Conservation (phyloP, 306 rosid species). For the Alnus rubra region DNA sequence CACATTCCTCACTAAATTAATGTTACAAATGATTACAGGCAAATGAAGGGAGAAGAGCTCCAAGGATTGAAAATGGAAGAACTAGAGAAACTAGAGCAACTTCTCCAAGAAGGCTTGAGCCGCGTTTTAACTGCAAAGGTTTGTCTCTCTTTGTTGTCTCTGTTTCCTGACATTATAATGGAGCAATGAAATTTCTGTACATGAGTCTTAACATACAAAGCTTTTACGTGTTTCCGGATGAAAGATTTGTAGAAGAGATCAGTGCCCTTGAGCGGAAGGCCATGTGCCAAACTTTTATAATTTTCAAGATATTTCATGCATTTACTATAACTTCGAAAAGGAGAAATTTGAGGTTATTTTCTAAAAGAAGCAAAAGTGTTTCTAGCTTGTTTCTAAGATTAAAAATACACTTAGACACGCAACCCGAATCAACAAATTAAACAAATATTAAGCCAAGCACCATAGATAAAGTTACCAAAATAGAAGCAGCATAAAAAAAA, state of each 20-base stretch:
- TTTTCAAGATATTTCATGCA: background rate
- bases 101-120: slow-evolving; percentile 12
- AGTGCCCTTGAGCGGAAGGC: slow-evolving; percentile 35
- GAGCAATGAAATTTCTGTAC: background rate
- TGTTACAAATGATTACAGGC: slow-evolving; percentile 21
- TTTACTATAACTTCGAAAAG: background rate
- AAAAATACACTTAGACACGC: no score
- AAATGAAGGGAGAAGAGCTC: slow-evolving; percentile 40
- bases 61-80: slow-evolving; percentile 29
- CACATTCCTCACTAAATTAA: slow-evolving; percentile 2
- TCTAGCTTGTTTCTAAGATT: no score
- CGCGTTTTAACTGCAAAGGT: slow-evolving; percentile 32
- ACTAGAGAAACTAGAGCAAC: slow-evolving; percentile 27
- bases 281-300: background rate
- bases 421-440: no score
- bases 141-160: background rate
- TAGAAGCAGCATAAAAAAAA: no score
- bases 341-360: no score
- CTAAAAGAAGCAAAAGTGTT: no score
- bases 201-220: background rate
- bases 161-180: background rate
- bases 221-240: slow-evolving; percentile 21
- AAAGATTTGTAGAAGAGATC: slow-evolving; percentile 23
- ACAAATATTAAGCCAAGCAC: no score
- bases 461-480: no score